Conservation (phyloP, 2,329 filamentous ascomycete genomes). For the Apiospora saccharicola region DNA sequence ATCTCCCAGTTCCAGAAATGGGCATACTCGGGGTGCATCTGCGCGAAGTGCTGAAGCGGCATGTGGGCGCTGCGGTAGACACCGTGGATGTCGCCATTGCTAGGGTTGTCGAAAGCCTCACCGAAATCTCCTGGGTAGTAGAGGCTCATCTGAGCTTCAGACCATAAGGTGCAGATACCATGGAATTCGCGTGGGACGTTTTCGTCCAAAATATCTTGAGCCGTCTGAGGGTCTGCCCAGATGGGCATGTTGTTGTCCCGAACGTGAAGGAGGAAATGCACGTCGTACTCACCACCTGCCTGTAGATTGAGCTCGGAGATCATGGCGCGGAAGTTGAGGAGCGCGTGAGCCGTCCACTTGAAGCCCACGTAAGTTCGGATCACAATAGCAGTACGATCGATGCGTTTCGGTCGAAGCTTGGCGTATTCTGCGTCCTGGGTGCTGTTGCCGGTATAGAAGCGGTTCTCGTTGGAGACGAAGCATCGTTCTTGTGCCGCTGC, state of each 20-base stretch:
- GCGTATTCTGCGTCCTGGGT: conserved; percentile 40
- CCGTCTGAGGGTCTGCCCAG: conserved; percentile 79
- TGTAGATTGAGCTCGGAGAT: conserved; percentile 79
- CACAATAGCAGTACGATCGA: conserved; percentile 74
- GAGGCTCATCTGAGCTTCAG: conserved; percentile 81
- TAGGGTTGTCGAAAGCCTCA: conserved; percentile 67
- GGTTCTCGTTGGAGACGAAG: conserved; percentile 66
- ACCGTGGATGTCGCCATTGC: conserved; percentile 67
- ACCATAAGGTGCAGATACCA: conserved; percentile 83
- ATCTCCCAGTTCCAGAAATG: conserved; percentile 78
- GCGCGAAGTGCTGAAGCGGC: conserved; percentile 69
- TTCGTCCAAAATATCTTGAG: conserved; percentile 73
- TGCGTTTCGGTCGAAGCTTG: conserved; percentile 45
- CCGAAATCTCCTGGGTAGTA: conserved; percentile 78
- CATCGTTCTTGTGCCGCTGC: conserved; percentile 61
- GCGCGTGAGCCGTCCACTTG: conserved; percentile 77
- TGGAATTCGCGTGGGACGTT: conserved; percentile 78
- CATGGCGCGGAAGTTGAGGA: conserved; percentile 83
- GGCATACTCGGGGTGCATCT: conserved; percentile 68
- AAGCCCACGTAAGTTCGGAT: conserved; percentile 84
- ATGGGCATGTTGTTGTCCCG: conserved; percentile 81
- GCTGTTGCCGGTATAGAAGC: conserved; percentile 60
- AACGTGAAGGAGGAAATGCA: conserved; percentile 87
- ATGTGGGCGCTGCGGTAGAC: conserved; percentile 73
- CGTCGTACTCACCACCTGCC: conserved; percentile 81